Base-by-base conservation (phyloP, 2,329 filamentous ascomycete genomes). In the Erysiphe neolycopersici region DNA sequence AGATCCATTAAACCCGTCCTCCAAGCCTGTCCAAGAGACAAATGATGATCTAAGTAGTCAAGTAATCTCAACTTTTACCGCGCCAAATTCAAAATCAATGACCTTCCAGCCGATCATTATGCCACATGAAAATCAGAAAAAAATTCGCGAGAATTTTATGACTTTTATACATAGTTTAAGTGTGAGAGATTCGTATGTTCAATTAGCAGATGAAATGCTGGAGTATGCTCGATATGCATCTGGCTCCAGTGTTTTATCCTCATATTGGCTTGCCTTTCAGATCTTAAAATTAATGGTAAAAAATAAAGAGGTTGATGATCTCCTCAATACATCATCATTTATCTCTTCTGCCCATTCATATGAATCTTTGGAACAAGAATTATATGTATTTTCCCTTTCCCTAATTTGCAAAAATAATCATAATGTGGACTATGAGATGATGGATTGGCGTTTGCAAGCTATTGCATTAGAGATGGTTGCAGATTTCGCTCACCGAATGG, bases 391-490 rank as follows among this genome's bases (percentile, higher is more conserved):
- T 42, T 76, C 82, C 0, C 64, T 82, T 1, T 64, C 68, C 1
- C 57, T 76, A 0, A 60, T 89, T 16, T 64, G 67, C 17, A 64
- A 67, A 0, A 62, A 69, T 0, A 68, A 73, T 41, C 55, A 62
- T 1, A 26, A 26, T 26, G 22, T 26, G 5, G 22, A 26, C 22
- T 6, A 26, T 6, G 57, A 61, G 10, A 49, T 50, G 3, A 50
- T 57, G 14, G 76, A 89, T 53, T 84, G 79, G 79, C 71, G 76
- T 30, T 59, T 83, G 17, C 71, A 79, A 56, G 79, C 82, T 1
- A 67, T 94, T 31, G 79, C 85, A 0, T 61, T 98, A 1, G 87
- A 95, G 57, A 70, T 78, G 1, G 65, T 85, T 6, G 76, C 84
- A 0, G 70, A 87, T 44, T 76, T 83, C 47, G 81, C 87, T 2